Evolutionary conservation across 257 asterid genomes (phyloP), one percentile per base, ranked within the genome.

Genomic region (Cordia subcordata): DNA sequence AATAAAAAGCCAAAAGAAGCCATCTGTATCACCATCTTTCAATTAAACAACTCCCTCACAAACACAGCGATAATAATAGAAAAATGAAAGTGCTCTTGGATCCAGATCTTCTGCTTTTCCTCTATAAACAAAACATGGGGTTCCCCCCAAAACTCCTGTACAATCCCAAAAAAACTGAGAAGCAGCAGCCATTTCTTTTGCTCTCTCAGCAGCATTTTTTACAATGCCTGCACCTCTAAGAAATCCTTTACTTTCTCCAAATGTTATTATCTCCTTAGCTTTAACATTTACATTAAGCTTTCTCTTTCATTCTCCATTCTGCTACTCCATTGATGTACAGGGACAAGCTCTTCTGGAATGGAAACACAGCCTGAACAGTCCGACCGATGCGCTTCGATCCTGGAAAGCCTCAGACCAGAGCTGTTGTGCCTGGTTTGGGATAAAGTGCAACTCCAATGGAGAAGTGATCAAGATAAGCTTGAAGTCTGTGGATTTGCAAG

Each of bases 391-490:
- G 39, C 79, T 92, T 14, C 22, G 45, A 17, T 77, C 96, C 0
- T 92, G 99, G 99, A 73, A 68, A 32, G 17, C 84, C 23, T 60
- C 70, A 0, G 80, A 81, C 50, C 76, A 20, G 5, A 82, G 53
- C 19, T 94, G 96, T n/a, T 92, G 99, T 79, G 52, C 11, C 9
- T 92, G 99, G 99, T 47, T 71, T 64, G 99, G 99, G 19, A 76
- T 92, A 47, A 47, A 18, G 51, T 92, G 99, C 87, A 74, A 79
- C 51, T 17, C 80, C 63, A 67, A 78, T 33, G 87, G 84, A 61
- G 59, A 75, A 42, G 91, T 92, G 12, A 84, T 75, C 27, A 72
- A 72, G 72, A 69, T 92, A 61, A 70, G 45, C 59, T 59, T 92
- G 62, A 82, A 71, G 18, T 74, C 89, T 18, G 42, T 86, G n/a